Percentiles rank a stretch among this genome's conserved stretches.
Conservation (phyloP, 768 basidiomycete genomes). For the Hypholoma fasciculare region DNA sequence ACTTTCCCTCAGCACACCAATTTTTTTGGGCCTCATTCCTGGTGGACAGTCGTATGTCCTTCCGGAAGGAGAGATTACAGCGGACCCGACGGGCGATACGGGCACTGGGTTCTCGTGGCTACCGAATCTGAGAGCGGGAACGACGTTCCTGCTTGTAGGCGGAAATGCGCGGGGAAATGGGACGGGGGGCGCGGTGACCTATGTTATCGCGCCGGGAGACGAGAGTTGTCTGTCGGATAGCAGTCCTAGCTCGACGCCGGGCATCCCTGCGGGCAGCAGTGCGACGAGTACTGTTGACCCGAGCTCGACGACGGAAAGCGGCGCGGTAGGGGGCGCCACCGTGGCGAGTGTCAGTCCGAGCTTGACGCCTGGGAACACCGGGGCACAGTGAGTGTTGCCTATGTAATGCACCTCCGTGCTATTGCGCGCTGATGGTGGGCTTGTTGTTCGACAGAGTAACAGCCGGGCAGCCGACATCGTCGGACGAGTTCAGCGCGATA, state of each 20-base stretch:
- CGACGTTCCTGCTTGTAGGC: not conserved
- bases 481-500: too few relatives aligned
- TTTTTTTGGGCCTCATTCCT: not conserved
- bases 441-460: too few relatives aligned
- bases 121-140: not conserved
- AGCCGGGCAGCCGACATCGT: too few relatives aligned
- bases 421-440: too few relatives aligned
- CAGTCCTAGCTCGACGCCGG: slow-evolving; percentile 63
- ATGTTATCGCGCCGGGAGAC: not conserved
- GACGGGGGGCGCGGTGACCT: not conserved
- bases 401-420: too few relatives aligned
- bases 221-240: not conserved
- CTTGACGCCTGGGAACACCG: too few relatives aligned
- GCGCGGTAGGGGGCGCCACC: not conserved
- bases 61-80: not conserved
- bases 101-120: not conserved
- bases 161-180: not conserved
- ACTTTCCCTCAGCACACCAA: not conserved
- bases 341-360: too few relatives aligned
- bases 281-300: too few relatives aligned
- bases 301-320: not conserved
- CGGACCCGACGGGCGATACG: slow-evolving; percentile 12
- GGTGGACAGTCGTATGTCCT: not conserved
- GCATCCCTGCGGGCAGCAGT: slow-evolving; percentile 59
- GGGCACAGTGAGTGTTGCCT: too few relatives aligned